Evolutionary conservation across 176 grass and related monocot species (phyloP).

Genomic region (Avena eriantha): DNA sequence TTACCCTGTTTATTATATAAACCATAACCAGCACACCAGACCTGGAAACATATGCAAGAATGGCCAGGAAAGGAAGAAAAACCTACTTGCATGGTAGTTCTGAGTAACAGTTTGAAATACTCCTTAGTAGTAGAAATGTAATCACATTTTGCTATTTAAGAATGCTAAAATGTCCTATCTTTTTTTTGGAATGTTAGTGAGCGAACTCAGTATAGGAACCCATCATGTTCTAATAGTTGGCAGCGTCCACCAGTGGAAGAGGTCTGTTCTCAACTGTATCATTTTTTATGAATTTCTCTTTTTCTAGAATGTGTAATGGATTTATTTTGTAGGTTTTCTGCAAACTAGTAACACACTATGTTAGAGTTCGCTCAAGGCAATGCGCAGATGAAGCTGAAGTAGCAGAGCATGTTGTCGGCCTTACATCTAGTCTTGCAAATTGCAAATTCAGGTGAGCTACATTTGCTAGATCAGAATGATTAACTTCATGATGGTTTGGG

Average conservation of each 20-base stretch:
- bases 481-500: background rate
- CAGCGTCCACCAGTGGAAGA: constrained; percentile 72
- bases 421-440: constrained; percentile 80
- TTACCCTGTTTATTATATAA: constrained; percentile 10
- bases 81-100: background rate
- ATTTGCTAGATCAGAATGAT: background rate
- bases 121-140: background rate
- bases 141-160: background rate
- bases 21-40: background rate
- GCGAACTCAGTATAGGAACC: constrained; percentile 74
- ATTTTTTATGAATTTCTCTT: background rate
- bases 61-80: background rate
- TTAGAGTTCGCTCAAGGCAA: constrained; percentile 79
- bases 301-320: constrained; percentile 19
- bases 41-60: background rate
- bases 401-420: constrained; percentile 86
- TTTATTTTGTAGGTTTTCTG: constrained; percentile 57
- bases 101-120: background rate
- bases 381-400: constrained; percentile 94
- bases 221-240: constrained; percentile 60
- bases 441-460: constrained; percentile 73
- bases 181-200: constrained; percentile 59
- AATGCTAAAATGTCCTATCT: background rate
- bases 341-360: constrained; percentile 77
- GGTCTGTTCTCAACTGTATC: constrained; percentile 52